phyloP scores from a whole-genome alignment of 1,139 yeast species.

The Kurtzmaniella natalensis region DNA sequence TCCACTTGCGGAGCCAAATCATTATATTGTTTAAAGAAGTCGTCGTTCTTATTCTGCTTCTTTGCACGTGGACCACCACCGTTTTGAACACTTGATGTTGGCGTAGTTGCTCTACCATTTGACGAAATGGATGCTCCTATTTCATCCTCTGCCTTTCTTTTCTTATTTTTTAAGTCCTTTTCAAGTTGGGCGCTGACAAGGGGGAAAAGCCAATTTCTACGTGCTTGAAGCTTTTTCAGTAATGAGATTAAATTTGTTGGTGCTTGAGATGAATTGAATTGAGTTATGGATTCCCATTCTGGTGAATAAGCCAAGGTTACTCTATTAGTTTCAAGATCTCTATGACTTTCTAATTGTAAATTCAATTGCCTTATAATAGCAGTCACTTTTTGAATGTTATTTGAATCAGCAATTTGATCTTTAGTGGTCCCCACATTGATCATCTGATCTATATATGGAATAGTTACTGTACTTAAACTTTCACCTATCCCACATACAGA shows the following conservation, averaged over 20 bases:
- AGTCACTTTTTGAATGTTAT: slow-evolving; percentile 26
- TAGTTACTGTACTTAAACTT: background rate
- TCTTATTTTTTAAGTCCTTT: slow-evolving; percentile 17
- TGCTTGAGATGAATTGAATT: slow-evolving; percentile 21
- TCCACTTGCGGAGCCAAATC: slow-evolving; percentile 23
- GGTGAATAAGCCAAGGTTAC: slow-evolving; percentile 30
- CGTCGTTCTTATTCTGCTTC: slow-evolving; percentile 20
- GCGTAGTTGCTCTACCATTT: background rate
- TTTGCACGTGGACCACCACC: slow-evolving; percentile 20
- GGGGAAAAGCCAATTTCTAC: slow-evolving; percentile 36
- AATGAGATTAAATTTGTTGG: slow-evolving; percentile 13
- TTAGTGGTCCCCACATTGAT: slow-evolving; percentile 11
- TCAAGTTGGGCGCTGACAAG: slow-evolving; percentile 40
- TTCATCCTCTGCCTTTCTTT: slow-evolving; percentile 2
- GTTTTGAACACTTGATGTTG: too few species aligned
- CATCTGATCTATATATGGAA: slow-evolving; percentile 1
- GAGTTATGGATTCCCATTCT: slow-evolving; percentile 30
- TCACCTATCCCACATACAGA: slow-evolving; percentile 6
- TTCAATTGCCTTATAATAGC: slow-evolving; percentile 22
- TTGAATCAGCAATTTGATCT: slow-evolving; percentile 25
- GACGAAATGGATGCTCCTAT: slow-evolving; percentile 2
- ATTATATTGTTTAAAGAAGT: slow-evolving; percentile 40
- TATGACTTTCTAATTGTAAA: slow-evolving; percentile 28
- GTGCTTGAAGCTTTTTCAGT: slow-evolving; percentile 23
- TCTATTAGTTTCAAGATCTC: slow-evolving; percentile 31